Evolutionary conservation across 225 moss, liverwort and hornwort species (phyloP), one percentile per base, ranked within the genome.

Genomic region (Marchantia paleacea): DNA sequence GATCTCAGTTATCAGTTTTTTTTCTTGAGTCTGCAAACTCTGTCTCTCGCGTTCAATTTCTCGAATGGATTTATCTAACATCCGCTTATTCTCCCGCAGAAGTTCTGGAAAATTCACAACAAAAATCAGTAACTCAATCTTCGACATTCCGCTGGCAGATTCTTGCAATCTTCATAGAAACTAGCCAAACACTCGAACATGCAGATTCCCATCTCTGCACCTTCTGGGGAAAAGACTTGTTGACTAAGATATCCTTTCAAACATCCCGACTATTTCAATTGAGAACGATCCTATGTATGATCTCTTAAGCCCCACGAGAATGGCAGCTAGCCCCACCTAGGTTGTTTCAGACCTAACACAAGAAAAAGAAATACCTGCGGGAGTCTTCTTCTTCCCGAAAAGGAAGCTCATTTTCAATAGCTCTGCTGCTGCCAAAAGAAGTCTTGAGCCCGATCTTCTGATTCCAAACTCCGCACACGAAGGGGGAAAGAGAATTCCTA

Each of bases 1-100:
- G 12, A 99, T 99, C 83, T 95, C 97, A 49, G 79, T 52, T 65
- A 99, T 99, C 81, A 99, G 82, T 86, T 99, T 99, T 88, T 99
- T 99, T 86, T 99, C 97, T 82, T 99, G 95, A 78, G 85, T 85
- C 82, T 99, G 97, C 55, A 99, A 80, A 84, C 90, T 91, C 82
- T 95, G 92, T 61, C 94, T 89, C 88, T 96, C 96, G 52, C 96
- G 92, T 81, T 94, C 92, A 64, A 96, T 91, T 87, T 96, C 96
- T 68, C 96, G 88, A 80, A 94, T 96, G 26, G 96, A 96, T 77
- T 92, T 96, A 83, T 94, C 96, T 55, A 94, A 90, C 79, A 92
- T 92, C 48, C 94, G 92, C 85, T 96, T 94, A 28, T 94, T 96
- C 85, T 96, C 96, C 91, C 94, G 92, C 90, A 94, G 88, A 86